A percentile compares a stretch with the other conserved stretches of the same genome.
These are phyloP conservation scores for Intubia oerlemansii DNA, from an alignment of 2,329 filamentous ascomycete species.

Conservation along the genomic window DNA sequence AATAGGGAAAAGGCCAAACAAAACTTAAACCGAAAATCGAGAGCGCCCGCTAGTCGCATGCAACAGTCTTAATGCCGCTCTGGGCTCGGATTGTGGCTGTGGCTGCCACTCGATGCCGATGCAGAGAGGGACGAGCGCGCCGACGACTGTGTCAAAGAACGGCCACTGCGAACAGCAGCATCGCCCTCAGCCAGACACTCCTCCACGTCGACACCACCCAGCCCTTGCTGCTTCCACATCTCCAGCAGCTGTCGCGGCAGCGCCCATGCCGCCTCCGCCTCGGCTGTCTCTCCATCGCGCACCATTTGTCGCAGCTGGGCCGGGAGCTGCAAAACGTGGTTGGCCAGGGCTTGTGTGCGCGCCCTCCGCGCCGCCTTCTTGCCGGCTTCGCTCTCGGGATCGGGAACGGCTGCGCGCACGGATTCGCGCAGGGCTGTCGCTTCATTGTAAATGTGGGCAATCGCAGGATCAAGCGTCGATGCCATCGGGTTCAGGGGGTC, in stretches of 20 bases:
- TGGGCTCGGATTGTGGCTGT: no score
- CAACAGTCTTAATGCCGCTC: no score
- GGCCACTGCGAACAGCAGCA: constrained; percentile 18
- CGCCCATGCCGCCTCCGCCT: constrained; percentile 36
- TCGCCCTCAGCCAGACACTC: constrained; percentile 32
- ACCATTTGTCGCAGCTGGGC: constrained; percentile 35
- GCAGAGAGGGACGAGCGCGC: no score
- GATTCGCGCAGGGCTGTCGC: constrained; percentile 31
- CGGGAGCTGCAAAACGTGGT: constrained; percentile 40
- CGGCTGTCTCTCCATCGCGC: constrained; percentile 33
- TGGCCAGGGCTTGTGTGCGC: constrained; percentile 32
- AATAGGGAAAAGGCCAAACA: no score
- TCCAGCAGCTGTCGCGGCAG: constrained; percentile 28
- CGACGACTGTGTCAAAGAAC: no score
- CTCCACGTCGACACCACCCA: constrained; percentile 33
- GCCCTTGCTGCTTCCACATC: constrained; percentile 29
- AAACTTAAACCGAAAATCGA: no score
- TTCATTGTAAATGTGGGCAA: constrained; percentile 50
- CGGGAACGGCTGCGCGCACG: constrained; percentile 24
- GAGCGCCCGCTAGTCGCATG: no score
- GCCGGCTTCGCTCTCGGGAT: constrained; percentile 20
- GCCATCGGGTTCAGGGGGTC: constrained; percentile 56
- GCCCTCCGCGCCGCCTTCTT: constrained; percentile 16
- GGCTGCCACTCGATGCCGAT: no score
- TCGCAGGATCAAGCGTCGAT: constrained; percentile 49